These are phyloP conservation scores for Camelina neglecta DNA, from an alignment of 345 rosid genomes.

Conservation along the genomic window DNA sequence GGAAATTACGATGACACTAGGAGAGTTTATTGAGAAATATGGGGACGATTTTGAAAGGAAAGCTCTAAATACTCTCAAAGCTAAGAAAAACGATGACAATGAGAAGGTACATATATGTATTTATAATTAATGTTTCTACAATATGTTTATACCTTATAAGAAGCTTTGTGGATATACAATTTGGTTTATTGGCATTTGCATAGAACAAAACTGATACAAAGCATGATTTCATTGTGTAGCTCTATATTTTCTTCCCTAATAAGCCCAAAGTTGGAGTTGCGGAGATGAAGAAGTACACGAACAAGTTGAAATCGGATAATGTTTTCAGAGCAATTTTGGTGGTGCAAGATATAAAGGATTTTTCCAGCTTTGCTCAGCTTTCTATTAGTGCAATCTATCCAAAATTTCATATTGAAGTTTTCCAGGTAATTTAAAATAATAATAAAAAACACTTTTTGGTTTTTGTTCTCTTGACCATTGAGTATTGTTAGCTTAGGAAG, in stretches of 20 bases:
- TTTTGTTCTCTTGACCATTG: background rate
- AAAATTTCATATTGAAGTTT: conserved; percentile 78
- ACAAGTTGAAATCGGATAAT: conserved; percentile 77
- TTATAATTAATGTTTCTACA: background rate
- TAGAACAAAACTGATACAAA: background rate
- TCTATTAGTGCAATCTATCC: conserved; percentile 63
- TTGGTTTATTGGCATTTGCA: background rate
- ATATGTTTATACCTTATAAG: background rate
- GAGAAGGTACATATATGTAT: conserved; percentile 56
- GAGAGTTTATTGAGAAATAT: conserved; percentile 57
- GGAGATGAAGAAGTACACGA: conserved; percentile 79
- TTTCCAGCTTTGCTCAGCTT: conserved; percentile 75
- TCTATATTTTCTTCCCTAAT: conserved; percentile 82
- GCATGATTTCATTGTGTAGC: conserved; percentile 40
- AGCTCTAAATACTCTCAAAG: conserved; percentile 65
- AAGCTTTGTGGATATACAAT: background rate
- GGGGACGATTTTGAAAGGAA: conserved; percentile 83
- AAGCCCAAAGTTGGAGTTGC: conserved; percentile 79
- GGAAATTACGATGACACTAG: conserved; percentile 59
- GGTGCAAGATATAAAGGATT: conserved; percentile 57
- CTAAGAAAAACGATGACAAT: conserved; percentile 53
- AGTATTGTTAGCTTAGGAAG: conserved; percentile 49
- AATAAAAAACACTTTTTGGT: background rate
- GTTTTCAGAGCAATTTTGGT: conserved; percentile 78
- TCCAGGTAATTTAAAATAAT: conserved; percentile 55